Conservation (phyloP, 345 rosid species). For the Salix dunnii region DNA sequence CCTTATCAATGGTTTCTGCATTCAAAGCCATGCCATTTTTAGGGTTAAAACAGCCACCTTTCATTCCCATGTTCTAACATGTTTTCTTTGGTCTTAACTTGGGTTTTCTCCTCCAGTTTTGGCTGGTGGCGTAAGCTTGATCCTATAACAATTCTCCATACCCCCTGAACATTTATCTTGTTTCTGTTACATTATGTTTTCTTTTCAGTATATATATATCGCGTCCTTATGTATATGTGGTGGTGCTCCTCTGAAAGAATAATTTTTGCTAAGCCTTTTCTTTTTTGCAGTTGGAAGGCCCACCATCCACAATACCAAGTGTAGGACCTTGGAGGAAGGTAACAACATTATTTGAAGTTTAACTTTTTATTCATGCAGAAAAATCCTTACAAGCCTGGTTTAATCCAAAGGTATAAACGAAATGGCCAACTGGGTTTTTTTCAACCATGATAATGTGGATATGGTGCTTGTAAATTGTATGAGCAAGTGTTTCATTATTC, state of each 20-base stretch:
- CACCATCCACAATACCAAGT: slow-evolving; percentile 55
- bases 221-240: not conserved
- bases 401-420: not conserved
- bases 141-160: not conserved
- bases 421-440: not conserved
- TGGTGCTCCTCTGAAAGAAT: not conserved
- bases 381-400: not conserved
- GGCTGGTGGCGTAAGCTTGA: not conserved
- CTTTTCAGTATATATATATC: not conserved
- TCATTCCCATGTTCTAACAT: not conserved
- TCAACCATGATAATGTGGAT: not conserved
- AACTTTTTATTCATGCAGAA: not conserved
- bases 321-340: slow-evolving; percentile 99
- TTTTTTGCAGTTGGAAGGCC: slow-evolving; percentile 52
- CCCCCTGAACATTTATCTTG: not conserved
- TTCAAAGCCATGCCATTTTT: not conserved
- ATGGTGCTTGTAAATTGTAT: not conserved
- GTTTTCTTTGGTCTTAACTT: not conserved
- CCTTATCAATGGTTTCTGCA: not conserved
- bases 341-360: slow-evolving; percentile 9
- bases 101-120: not conserved
- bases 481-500: not conserved
- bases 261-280: slow-evolving; percentile 7
- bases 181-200: not conserved
- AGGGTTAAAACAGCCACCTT: not conserved